These are phyloP conservation scores for Tieghemostelium lacteum DNA, from an alignment of 78 protist species.

Conservation along the genomic window DNA sequence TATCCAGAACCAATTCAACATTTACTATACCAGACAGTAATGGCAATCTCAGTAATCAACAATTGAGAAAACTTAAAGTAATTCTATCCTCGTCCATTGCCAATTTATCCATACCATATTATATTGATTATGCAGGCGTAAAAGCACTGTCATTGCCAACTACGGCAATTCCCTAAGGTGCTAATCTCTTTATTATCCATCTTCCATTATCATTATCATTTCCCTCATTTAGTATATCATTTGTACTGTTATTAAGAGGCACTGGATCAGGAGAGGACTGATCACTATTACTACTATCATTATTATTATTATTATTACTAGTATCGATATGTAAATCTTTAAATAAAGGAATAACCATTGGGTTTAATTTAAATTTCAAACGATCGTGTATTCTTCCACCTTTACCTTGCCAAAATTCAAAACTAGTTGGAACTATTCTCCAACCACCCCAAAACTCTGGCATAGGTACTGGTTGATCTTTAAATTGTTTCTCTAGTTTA, in stretches of 20 bases:
- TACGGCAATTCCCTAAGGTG: too few species aligned
- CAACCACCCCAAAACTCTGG: constrained; percentile 83
- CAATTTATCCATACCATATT: constrained; percentile 5
- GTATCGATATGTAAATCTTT: not conserved
- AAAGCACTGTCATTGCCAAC: too few species aligned
- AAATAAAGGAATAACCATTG: not conserved
- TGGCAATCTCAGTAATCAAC: not conserved
- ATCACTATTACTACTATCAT: not conserved
- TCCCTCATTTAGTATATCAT: not conserved
- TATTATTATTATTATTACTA: not conserved
- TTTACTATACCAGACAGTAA: not conserved
- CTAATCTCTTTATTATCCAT: constrained; percentile 27
- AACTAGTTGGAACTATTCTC: constrained; percentile 39
- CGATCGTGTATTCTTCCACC: constrained; percentile 78
- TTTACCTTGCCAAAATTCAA: constrained; percentile 83
- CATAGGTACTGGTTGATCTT: constrained; percentile 24
- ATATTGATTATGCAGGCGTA: constrained; percentile 47
- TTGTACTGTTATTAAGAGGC: not conserved
- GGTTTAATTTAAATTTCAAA: constrained; percentile 6
- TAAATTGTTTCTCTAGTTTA: constrained; percentile 3
- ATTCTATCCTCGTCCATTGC: constrained; percentile 43
- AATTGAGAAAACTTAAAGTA: constrained; percentile 28
- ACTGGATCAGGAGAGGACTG: not conserved
- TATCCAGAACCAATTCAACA: not conserved
- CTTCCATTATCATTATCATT: not conserved